Evolutionary conservation across 371 early-diverging fungal genomes (phyloP), one percentile per base, ranked within the genome.

Genomic region (Mortierella sp.): DNA sequence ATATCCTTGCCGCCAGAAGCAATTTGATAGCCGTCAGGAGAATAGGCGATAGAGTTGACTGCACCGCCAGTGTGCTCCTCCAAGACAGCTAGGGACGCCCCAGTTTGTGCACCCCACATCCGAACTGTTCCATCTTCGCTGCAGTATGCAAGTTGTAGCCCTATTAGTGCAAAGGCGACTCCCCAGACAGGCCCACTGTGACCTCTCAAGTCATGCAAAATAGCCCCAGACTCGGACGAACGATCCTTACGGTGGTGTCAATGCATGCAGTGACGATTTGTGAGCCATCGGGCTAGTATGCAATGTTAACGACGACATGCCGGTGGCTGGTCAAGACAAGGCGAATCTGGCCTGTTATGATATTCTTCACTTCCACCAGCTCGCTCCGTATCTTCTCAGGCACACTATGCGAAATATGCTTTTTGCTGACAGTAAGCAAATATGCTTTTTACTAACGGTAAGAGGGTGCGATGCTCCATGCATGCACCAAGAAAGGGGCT

Each of bases 121-220:
- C 76, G 46, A 24, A 76, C 50, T 9, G 70, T 70, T 6, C 34
- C 57, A 71, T 76, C 71, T 5, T 37, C 24, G 28, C 76, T 48
- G 19, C 70, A 19, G 1, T 59, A 71, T 10, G 61, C 76, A 34
- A 76, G 54, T 46, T 76, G 71, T 14, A 61, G 50, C 28, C 77
- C 34, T 40, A 24, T 50, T 13, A 73, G 78, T 11, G 78, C 73
- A 69, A 24, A 78, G 0, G 59, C 73, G 6, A 73, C 64, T 6
- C 78, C 31, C 21, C 10, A 24, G 40, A 73, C 78, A 34, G 24
- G 4, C 16, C 11, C 69, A 24, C 44, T 51, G 34, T 72, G 77
- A 3, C 51, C 74, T 24, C 19, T 11, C 11, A 73, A 69, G n/a
- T 28, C 51, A 40, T 54, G 69, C 0, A 55, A 5, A 24, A 10